Evolutionary conservation across 2,329 filamentous ascomycete species (phyloP), one percentile per base, ranked within the genome.

Genomic region (Ramularia endophylla): DNA sequence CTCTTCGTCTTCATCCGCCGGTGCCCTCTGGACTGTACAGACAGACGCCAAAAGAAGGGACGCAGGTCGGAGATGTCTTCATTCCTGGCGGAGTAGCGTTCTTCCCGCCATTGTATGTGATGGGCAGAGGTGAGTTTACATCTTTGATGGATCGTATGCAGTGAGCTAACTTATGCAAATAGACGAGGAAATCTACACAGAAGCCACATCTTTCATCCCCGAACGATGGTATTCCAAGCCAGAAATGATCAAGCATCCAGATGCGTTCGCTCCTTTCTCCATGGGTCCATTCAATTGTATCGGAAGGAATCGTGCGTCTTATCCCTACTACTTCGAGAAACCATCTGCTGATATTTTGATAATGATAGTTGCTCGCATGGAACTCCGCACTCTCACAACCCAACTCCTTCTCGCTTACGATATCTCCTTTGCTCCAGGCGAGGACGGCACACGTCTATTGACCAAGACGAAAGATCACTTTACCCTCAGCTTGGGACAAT

Each of bases 1-100:
- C 65, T 0, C 50, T 70, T 11, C 58, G 68, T 12, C 52, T 70
- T 3, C 57, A 67, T 40, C 65, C 67, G 8, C 54, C 65, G 3
- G 60, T 67, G 1, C 62, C 64, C 1, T 56, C 55, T 3, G 63
- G 59, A 1, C 32, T 66, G 8, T 48, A 52, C 16, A 54, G 68
- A 3, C 35, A 57, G 16, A 68, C 65, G 2, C 64, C 65, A 12
- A 27, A 58, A 27, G 51, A 63, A 40, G 66, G 66, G 13, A 46
- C 66, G 22, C 48, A 48, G 13, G 53, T 67, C 25, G 65, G 55
- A 3, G 32, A 20, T 7, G 32, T 34, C 9, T 34, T 34, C 17
- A 13, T 34, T n/a, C 32, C 32, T 13, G 32, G 32, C 17, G 25
- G 31, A 5, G 40, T 38, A 4, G 13, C 36, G 3, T 45, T 33